Evolutionary conservation across 805 yeast species (phyloP).

Genomic region (Dipodascopsis uninucleata): DNA sequence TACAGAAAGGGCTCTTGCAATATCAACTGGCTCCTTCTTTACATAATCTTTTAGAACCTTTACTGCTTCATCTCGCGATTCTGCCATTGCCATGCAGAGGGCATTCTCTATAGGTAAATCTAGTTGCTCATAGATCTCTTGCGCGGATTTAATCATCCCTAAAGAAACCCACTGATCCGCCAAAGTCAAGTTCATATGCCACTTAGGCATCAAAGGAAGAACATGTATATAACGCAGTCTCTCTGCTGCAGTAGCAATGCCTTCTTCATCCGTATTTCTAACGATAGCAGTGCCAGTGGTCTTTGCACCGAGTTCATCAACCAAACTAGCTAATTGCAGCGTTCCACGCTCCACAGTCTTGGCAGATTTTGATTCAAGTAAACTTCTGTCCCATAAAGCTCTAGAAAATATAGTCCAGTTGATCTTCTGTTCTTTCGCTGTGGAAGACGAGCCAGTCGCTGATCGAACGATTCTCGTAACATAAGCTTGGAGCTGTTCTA

Average conservation of each 20-base stretch:
- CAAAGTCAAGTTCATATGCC: slow-evolving; percentile 75
- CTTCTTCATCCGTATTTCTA: slow-evolving; percentile 28
- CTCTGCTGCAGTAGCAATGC: slow-evolving; percentile 40
- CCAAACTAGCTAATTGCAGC: slow-evolving; percentile 84
- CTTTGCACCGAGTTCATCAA: slow-evolving; percentile 75
- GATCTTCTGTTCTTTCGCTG: slow-evolving; percentile 30
- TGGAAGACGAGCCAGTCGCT: slow-evolving; percentile 37
- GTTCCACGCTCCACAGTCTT: slow-evolving; percentile 92
- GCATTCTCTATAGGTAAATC: slow-evolving; percentile 79
- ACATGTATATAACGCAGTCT: slow-evolving; percentile 70
- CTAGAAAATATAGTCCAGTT: slow-evolving; percentile 79
- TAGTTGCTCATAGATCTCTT: slow-evolving; percentile 80
- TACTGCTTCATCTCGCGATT: slow-evolving; percentile 51
- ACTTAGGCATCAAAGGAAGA: slow-evolving; percentile 73
- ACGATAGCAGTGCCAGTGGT: slow-evolving; percentile 38
- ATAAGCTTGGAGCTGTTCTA: slow-evolving; percentile 77
- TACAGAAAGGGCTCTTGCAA: slow-evolving; percentile 78
- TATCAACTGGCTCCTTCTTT: slow-evolving; percentile 50
- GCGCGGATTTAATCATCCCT: slow-evolving; percentile 81
- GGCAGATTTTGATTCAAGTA: slow-evolving; percentile 73
- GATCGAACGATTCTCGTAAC: slow-evolving; percentile 66
- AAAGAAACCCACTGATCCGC: slow-evolving; percentile 84
- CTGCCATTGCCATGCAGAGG: slow-evolving; percentile 80
- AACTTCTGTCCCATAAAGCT: slow-evolving; percentile 85
- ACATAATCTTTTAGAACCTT: slow-evolving; percentile 54